Conservation (phyloP, 257 asterid genomes). For the Petrea volubilis region DNA sequence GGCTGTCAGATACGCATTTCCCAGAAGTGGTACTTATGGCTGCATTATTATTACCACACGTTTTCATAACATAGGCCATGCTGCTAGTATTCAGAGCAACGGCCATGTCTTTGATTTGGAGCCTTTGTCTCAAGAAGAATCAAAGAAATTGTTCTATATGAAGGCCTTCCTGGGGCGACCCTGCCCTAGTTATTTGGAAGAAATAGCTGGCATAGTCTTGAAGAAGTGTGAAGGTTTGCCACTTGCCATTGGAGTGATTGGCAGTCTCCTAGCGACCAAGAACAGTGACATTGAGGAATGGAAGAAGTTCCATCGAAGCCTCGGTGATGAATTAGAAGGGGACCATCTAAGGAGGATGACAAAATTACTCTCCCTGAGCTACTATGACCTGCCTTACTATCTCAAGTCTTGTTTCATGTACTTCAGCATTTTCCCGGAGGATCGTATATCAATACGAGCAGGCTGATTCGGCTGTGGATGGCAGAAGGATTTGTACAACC, state of each 20-base stretch:
- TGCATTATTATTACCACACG: no score
- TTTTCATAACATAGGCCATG: not conserved
- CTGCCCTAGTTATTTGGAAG: not conserved
- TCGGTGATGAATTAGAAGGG: no score
- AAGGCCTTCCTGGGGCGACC: conserved; percentile 22
- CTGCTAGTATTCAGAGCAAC: not conserved
- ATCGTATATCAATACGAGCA: no score
- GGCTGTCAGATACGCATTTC: not conserved
- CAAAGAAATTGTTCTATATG: not conserved
- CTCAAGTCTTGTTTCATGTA: no score
- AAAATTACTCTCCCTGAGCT: no score
- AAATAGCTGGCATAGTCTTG: not conserved
- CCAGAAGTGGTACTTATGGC: no score
- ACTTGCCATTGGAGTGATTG: not conserved
- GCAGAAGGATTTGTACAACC: no score
- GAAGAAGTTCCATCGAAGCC: conserved; percentile 21
- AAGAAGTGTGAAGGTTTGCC: not conserved
- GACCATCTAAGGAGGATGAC: no score
- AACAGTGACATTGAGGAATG: not conserved
- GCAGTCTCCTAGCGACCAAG: not conserved
- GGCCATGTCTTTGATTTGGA: conserved; percentile 17
- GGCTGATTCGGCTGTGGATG: no score
- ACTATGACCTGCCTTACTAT: no score
- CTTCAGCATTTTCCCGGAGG: no score
- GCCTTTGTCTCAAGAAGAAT: not conserved